A percentile compares a stretch with the other conserved stretches of the same genome.
Conservation (phyloP, 805 yeast genomes). For the Torulaspora microellipsoides region DNA sequence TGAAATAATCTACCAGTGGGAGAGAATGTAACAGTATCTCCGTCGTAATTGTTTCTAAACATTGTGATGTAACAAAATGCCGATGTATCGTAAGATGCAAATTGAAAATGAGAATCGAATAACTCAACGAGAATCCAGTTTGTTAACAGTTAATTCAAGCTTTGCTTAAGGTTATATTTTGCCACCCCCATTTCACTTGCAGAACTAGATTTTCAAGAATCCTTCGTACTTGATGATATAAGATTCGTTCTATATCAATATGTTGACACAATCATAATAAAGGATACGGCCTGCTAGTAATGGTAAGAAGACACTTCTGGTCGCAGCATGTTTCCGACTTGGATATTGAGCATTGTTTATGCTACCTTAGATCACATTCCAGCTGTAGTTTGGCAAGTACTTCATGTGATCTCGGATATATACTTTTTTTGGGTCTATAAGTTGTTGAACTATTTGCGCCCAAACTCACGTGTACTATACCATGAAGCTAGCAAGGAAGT, state of each 20-base stretch:
- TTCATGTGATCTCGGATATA: conserved; percentile 41
- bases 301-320: not conserved
- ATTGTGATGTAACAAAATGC: conserved; percentile 8
- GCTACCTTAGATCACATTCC: conserved; percentile 38
- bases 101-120: not conserved
- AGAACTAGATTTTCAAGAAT: not conserved
- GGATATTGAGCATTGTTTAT: conserved; percentile 26
- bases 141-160: too few species aligned
- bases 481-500: conserved; percentile 46
- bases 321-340: conserved; percentile 11
- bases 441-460: conserved; percentile 26
- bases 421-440: conserved; percentile 38
- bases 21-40: conserved; percentile 96
- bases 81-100: too few species aligned
- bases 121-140: not conserved
- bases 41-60: conserved; percentile 98
- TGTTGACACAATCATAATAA: too few species aligned
- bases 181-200: not conserved
- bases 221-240: too few species aligned
- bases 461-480: conserved; percentile 29
- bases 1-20: conserved; percentile 98
- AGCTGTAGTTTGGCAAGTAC: conserved; percentile 39
- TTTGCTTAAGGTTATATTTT: too few species aligned
- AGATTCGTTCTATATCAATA: too few species aligned
- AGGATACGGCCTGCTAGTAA: too few species aligned